Base-by-base conservation (phyloP, 2,329 filamentous ascomycete genomes). In the Xylaria multiplex region DNA sequence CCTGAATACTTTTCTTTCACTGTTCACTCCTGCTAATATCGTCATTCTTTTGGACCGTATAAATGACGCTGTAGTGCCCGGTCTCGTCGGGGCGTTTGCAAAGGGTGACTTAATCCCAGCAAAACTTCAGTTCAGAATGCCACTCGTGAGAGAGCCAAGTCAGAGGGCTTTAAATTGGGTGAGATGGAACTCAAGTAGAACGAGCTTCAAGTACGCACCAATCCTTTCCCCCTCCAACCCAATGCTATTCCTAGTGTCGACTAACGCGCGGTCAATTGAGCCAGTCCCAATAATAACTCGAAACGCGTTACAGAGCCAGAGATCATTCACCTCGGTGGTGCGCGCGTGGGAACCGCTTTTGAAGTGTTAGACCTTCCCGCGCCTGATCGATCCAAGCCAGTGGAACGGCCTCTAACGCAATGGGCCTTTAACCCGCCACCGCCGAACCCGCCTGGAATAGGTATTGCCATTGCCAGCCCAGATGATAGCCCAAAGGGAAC, bases 301-400 rank as follows among this genome's bases (percentile, higher is more conserved):
- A 69, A 69, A 43, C 66, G 59, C 46, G 16, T 14, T 46, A 19
- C 42, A 43, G 70, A 61, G 46, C 69, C 66, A 14, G 68, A 73
- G 58, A 73, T 73, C 37, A 46, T 73, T 27, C 72, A 73, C 52
- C 65, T 73, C 2, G 72, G 72, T 6, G 72, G 72, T 30, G 58
- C 64, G 13, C 70, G 71, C 54, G 62, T 73, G 3, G 65, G 68
- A 45, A 68, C 68, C 16, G 62, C 60, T 16, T 60, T 56, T 32
- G 64, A 68, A 19, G 62, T 65, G 11, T 37, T 67, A 7, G 68
- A 71, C 3, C 58, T 64, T 35, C 61, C 68, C 3, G 57, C 59
- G 3, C 64, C 68, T 19, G 68, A 64, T 49, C 65, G 59, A 62
- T 65, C 67, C 22, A 65, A 48, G 22, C 56, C 64, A 19, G 27